phyloP scores from a whole-genome alignment of 1,284 basidiomycete genomes.

The Ustilago hordei region DNA sequence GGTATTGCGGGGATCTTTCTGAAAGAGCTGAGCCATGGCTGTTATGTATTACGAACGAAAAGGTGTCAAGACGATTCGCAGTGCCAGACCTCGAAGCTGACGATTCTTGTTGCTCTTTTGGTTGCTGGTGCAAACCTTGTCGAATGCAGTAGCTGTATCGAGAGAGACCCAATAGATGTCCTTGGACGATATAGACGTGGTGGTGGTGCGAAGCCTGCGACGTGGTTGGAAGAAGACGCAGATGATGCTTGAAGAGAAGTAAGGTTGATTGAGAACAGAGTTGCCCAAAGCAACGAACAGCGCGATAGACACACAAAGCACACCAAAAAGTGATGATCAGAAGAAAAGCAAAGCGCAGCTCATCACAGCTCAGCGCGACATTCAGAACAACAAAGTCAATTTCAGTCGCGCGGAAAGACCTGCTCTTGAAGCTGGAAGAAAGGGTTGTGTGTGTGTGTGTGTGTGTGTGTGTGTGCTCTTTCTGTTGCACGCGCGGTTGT shows the following conservation, averaged over 20 bases:
- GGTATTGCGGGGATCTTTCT: slow-evolving; percentile 67
- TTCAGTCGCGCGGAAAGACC: slow-evolving; percentile 11
- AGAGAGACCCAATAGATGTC: neutral
- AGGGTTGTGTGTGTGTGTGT: too few species aligned
- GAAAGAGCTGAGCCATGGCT: slow-evolving; percentile 68
- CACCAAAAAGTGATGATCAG: slow-evolving; percentile 30
- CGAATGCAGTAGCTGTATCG: neutral
- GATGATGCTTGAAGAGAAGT: slow-evolving; percentile 6
- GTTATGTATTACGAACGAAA: neutral
- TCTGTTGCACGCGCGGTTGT: slow-evolving; percentile 6
- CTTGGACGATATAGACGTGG: neutral
- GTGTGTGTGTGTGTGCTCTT: too few species aligned
- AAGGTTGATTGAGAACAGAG: neutral
- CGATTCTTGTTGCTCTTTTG: neutral
- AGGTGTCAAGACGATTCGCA: neutral
- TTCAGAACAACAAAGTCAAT: neutral
- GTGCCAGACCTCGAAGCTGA: neutral
- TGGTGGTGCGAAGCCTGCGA: neutral
- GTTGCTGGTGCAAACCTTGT: neutral
- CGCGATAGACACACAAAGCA: neutral
- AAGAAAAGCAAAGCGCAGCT: slow-evolving; percentile 16
- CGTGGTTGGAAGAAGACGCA: neutral
- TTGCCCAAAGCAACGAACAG: slow-evolving; percentile 12
- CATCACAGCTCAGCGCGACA: neutral
- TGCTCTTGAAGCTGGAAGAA: neutral